These are phyloP conservation scores for Dioszegia hungarica DNA, from an alignment of 768 basidiomycete genomes.

Conservation along the genomic window DNA sequence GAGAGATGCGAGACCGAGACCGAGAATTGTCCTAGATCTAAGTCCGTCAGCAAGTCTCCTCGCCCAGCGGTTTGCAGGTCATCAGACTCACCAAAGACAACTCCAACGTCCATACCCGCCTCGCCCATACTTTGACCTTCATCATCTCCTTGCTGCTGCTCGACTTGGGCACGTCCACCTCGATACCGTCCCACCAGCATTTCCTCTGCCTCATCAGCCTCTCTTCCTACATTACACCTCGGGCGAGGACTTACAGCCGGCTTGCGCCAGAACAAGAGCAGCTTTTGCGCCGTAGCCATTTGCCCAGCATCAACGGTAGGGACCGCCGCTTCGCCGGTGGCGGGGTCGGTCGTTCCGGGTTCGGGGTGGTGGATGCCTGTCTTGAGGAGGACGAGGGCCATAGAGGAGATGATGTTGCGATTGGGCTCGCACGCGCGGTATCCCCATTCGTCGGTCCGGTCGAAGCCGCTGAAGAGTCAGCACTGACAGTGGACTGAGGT, in stretches of 20 bases:
- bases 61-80: neutral
- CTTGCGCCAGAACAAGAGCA: slow-evolving; percentile 96
- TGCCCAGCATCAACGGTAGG: slow-evolving; percentile 84
- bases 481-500: no score
- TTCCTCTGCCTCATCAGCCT: slow-evolving; percentile 63
- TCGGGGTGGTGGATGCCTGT: slow-evolving; percentile 83
- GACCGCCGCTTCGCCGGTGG: slow-evolving; percentile 36
- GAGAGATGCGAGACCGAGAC: no score
- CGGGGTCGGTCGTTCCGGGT: slow-evolving; percentile 28
- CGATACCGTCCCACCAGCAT: slow-evolving; percentile 99
- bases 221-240: neutral
- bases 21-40: no score
- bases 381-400: slow-evolving; percentile 93
- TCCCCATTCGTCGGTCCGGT: slow-evolving; percentile 97
- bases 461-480: slow-evolving; percentile 67
- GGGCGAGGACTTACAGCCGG: slow-evolving; percentile 73
- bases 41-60: neutral
- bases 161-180: slow-evolving; percentile 69
- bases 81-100: slow-evolving; percentile 68
- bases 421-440: slow-evolving; percentile 92
- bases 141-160: slow-evolving; percentile 54
- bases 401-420: slow-evolving; percentile 95
- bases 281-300: slow-evolving; percentile 96
- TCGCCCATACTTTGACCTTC: slow-evolving; percentile 86
- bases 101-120: slow-evolving; percentile 97